A percentile compares a stretch with the other conserved stretches of the same genome.
These are phyloP conservation scores for Neurospora crassa DNA, from an alignment of 2,329 filamentous ascomycete species.

Conservation along the genomic window DNA sequence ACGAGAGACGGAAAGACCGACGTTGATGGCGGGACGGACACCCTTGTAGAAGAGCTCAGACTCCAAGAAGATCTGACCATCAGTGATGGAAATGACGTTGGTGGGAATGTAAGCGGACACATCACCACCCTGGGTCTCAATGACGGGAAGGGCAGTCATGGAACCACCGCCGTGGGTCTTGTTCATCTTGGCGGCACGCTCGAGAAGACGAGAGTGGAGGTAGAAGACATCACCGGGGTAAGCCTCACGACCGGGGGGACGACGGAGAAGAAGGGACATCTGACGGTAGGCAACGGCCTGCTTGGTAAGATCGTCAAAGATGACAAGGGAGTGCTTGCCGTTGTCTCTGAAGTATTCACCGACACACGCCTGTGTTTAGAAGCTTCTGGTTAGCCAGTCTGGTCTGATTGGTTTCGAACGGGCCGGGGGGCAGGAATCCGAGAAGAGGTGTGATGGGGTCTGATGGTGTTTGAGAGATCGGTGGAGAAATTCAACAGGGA, in stretches of 20 bases:
- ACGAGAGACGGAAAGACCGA: constrained; percentile 99
- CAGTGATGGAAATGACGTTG: constrained; percentile 99
- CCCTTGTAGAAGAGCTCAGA: constrained; percentile 99
- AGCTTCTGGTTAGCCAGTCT: constrained; percentile 1
- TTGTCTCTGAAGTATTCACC: constrained; percentile 73
- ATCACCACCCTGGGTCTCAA: constrained; percentile 99
- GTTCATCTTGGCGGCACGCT: constrained; percentile 99
- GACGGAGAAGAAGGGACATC: constrained; percentile 96
- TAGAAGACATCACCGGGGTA: constrained; percentile 99
- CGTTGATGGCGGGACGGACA: constrained; percentile 99
- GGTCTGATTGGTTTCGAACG: neutral
- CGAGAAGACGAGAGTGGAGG: constrained; percentile 96
- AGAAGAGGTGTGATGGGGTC: neutral
- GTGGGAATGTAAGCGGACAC: constrained; percentile 99
- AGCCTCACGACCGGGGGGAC: constrained; percentile 96
- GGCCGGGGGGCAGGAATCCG: neutral
- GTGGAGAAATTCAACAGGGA: neutral
- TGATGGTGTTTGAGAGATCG: neutral
- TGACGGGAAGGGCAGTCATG: constrained; percentile 92
- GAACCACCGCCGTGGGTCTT: constrained; percentile 90
- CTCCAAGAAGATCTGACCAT: constrained; percentile 99
- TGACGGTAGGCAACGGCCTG: constrained; percentile 97
- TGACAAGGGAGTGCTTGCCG: constrained; percentile 79
- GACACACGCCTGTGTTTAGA: constrained; percentile 28
- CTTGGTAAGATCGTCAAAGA: constrained; percentile 95